Percentiles rank a stretch among this genome's conserved stretches.
phyloP scores from a whole-genome alignment of 2,329 filamentous ascomycete genomes.

The Diatrype stigma region DNA sequence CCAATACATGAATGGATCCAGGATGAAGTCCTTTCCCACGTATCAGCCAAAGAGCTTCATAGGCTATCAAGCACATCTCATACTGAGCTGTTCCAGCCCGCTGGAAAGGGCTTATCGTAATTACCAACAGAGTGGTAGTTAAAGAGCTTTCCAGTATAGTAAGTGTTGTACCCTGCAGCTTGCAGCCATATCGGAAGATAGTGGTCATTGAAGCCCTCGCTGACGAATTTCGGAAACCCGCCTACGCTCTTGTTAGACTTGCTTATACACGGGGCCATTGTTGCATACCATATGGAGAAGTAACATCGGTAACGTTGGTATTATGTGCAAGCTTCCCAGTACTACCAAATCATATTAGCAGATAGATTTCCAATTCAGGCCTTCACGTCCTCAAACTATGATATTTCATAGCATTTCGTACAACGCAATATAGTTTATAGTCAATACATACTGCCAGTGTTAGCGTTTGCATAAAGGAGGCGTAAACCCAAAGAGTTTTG shows the following conservation, averaged over 20 bases:
- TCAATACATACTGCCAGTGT: not conserved
- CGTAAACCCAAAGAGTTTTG: not conserved
- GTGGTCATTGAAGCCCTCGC: slow-evolving; percentile 60
- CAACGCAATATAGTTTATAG: no score
- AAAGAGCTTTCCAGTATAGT: slow-evolving; percentile 70
- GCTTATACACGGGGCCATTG: slow-evolving; percentile 42
- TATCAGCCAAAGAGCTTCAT: slow-evolving; percentile 1
- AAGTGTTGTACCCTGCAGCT: slow-evolving; percentile 63
- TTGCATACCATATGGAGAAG: slow-evolving; percentile 50
- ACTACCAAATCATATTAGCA: no score
- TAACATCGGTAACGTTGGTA: slow-evolving; percentile 61
- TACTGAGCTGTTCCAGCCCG: slow-evolving; percentile 55
- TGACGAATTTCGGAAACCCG: slow-evolving; percentile 63
- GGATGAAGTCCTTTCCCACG: slow-evolving; percentile 37
- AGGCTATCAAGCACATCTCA: not conserved
- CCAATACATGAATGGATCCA: slow-evolving; percentile 60
- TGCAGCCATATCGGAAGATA: slow-evolving; percentile 72
- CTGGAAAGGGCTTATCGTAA: slow-evolving; percentile 53
- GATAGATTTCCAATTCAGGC: no score
- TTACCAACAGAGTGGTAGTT: slow-evolving; percentile 60
- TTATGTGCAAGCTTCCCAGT: slow-evolving; percentile 66
- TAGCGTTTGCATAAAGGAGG: not conserved
- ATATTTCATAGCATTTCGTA: no score
- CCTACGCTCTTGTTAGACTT: slow-evolving; percentile 27
- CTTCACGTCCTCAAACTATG: no score